Evolutionary conservation across 208 protist species (phyloP), one percentile per base, ranked within the genome.

Genomic region (Leptomonas seymouri): DNA sequence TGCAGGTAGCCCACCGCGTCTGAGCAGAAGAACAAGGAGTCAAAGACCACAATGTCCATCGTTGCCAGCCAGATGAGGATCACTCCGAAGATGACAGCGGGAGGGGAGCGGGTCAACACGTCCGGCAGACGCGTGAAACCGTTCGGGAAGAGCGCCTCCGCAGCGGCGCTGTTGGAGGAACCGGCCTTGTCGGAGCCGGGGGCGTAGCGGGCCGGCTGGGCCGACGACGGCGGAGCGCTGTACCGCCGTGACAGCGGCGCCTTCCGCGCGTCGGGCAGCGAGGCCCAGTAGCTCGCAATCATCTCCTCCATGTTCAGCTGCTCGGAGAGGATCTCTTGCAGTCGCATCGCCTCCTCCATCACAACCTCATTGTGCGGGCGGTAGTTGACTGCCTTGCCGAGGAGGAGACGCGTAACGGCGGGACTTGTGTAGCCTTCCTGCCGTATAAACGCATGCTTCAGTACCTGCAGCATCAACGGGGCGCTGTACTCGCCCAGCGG

Each of bases 1-100:
- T 87, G 85, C 46, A 95, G 64, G 70, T 95, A 95, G 14, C 71
- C 82, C 46, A 91, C 78, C 8, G 90, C 76, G 54, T 95, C 90
- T 31, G 74, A 86, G 58, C 78, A 79, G 51, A 80, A 67, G 46
- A 93, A 80, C 23, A 81, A 85, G 12, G 78, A 53, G 65, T 93
- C 85, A 60, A 95, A 91, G 27, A 92, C 67, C n/a, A 34, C 63
- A 51, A 77, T 77, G 49, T 92, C 80, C 74, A 90, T 78, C 74
- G 90, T 79, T 0, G 87, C 78, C 21, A 95, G 74, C 84, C 85
- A 93, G 25, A 89, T 77, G 11, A 95, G 58, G 1, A 93, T 91
- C 7, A 91, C 62, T 11, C 78, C 81, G 70, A 91, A 82, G 39
- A 85, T 85, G 20, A 91, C 90, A 20, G 81, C 86, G 2, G 90